phyloP scores from a whole-genome alignment of 1,284 basidiomycete species.

The Leccinum angustisporum region DNA sequence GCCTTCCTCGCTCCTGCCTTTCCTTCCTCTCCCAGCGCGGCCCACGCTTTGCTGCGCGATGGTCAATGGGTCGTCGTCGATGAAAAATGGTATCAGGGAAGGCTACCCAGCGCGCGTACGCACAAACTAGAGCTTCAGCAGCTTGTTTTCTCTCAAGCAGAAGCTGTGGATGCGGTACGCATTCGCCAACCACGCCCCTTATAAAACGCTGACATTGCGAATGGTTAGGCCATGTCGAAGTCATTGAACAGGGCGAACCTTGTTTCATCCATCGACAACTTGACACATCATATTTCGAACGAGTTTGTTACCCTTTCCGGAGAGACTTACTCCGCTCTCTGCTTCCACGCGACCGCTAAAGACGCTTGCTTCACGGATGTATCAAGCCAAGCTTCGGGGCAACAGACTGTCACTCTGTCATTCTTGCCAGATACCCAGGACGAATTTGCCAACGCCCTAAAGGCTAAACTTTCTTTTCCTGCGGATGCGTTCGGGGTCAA shows the following conservation, averaged over 20 bases:
- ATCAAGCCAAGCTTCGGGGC: constrained; percentile 34
- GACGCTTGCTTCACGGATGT: constrained; percentile 44
- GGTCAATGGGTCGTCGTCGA: constrained; percentile 57
- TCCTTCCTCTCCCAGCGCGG: constrained; percentile 48
- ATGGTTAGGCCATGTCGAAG: constrained; percentile 5
- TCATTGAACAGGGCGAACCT: constrained; percentile 35
- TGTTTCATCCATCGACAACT: constrained; percentile 44
- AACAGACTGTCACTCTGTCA: constrained; percentile 57
- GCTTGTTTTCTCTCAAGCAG: constrained; percentile 56
- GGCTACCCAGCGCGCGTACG: constrained; percentile 34
- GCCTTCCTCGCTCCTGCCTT: constrained; percentile 60
- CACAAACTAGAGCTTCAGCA: constrained; percentile 62
- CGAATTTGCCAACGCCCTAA: constrained; percentile 50
- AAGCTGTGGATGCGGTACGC: constrained; percentile 38
- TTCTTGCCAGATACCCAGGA: constrained; percentile 53
- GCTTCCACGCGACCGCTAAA: constrained; percentile 31
- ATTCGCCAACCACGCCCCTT: not conserved
- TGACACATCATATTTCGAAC: constrained; percentile 48
- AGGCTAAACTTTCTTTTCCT: constrained; percentile 34
- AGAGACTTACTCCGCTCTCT: constrained; percentile 38
- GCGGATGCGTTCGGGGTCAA: constrained; percentile 42
- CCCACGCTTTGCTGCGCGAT: constrained; percentile 51
- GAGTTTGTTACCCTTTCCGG: constrained; percentile 44
- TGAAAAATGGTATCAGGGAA: constrained; percentile 48
- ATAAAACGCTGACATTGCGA: constrained; percentile 7